These are phyloP conservation scores for Zygosaccharomyces pseudobailii DNA, from an alignment of 1,139 yeast genomes.

Conservation along the genomic window DNA sequence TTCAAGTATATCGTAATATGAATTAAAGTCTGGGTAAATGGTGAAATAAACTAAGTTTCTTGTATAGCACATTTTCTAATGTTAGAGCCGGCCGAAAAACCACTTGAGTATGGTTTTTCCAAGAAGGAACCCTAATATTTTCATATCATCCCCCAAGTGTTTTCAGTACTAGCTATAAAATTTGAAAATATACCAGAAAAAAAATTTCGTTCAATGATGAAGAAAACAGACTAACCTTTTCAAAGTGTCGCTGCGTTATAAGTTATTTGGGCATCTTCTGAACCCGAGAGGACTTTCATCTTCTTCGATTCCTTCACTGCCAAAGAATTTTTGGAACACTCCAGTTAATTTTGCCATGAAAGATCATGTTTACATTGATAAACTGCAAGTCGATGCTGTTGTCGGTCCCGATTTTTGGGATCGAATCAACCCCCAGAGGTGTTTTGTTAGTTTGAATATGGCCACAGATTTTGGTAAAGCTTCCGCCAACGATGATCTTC, in stretches of 20 bases:
- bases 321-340: not conserved
- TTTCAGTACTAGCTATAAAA: not conserved
- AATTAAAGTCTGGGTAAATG: no score
- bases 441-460: conserved; percentile 54
- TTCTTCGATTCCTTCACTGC: not conserved
- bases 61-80: no score
- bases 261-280: not conserved
- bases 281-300: not conserved
- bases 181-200: not conserved
- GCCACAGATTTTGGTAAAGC: conserved; percentile 68
- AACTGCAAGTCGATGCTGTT: conserved; percentile 56
- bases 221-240: not conserved
- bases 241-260: not conserved
- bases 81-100: no score
- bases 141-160: not conserved
- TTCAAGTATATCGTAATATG: no score
- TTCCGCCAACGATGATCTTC: conserved; percentile 69
- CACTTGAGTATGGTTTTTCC: no score
- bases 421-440: conserved; percentile 65
- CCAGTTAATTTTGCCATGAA: conserved; percentile 5
- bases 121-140: not conserved
- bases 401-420: conserved; percentile 79
- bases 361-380: conserved; percentile 56
- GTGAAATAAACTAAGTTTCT: no score
- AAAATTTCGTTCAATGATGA: not conserved